Evolutionary conservation across 495 filamentous ascomycete species (phyloP).

Genomic region (Aspergillus affinis): DNA sequence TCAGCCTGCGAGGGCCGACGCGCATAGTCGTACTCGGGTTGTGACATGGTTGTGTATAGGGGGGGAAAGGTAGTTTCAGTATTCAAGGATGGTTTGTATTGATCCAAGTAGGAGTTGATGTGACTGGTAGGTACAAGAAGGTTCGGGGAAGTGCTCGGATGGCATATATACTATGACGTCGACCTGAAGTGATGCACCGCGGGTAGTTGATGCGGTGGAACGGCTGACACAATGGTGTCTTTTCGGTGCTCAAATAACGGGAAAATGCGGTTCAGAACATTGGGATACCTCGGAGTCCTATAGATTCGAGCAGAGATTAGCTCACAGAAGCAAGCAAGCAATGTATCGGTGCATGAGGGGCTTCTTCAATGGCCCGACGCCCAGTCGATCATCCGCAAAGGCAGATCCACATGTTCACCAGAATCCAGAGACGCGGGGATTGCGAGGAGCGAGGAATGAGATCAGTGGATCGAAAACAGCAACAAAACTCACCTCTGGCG

Average conservation of each 20-base stretch:
- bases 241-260: too few species aligned
- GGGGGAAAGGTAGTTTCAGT: background rate
- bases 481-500: background rate
- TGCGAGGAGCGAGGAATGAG: background rate
- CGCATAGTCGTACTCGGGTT: constrained; percentile 27
- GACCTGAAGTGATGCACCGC: constrained; percentile 8
- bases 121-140: background rate
- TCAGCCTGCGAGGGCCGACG: constrained; percentile 41
- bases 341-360: constrained; percentile 1
- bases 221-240: background rate
- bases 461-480: background rate
- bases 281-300: background rate
- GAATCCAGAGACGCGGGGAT: background rate
- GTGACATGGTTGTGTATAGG: constrained; percentile 29
- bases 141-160: background rate
- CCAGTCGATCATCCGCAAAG: constrained; percentile 10
- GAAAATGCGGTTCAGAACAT: background rate
- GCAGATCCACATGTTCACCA: background rate
- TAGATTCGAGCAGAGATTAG: background rate
- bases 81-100: background rate
- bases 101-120: constrained; percentile 1
- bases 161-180: constrained; percentile 28
- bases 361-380: constrained; percentile 1
- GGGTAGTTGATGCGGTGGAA: background rate
- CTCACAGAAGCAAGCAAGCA: background rate